phyloP scores from a whole-genome alignment of 768 basidiomycete genomes.

The Amanita inopinata region DNA sequence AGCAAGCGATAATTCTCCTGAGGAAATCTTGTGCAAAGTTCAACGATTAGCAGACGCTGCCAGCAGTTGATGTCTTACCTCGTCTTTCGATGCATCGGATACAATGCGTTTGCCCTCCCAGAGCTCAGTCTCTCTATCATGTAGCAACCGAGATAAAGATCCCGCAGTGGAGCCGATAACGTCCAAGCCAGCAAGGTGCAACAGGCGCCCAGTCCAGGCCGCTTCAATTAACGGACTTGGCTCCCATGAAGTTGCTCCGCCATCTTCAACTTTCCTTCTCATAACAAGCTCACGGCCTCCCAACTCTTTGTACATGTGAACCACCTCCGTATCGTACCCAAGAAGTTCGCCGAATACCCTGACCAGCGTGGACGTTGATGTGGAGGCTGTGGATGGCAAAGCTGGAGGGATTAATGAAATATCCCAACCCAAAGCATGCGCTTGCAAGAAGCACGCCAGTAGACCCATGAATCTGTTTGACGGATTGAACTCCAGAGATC shows the following conservation, averaged over 20 bases:
- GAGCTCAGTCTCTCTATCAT: slow-evolving; percentile 54
- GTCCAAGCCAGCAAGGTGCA: slow-evolving; percentile 53
- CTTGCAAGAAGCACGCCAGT: slow-evolving; percentile 49
- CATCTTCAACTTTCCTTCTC: slow-evolving; percentile 46
- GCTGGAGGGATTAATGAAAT: slow-evolving; percentile 53
- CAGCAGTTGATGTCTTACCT: slow-evolving; percentile 22
- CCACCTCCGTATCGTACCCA: slow-evolving; percentile 48
- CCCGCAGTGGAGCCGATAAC: slow-evolving; percentile 60
- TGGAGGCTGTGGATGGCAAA: slow-evolving; percentile 49
- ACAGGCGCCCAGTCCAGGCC: slow-evolving; percentile 44
- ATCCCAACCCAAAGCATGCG: slow-evolving; percentile 57
- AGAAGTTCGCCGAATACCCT: slow-evolving; percentile 43
- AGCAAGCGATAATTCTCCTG: slow-evolving; percentile 35
- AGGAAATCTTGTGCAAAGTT: slow-evolving; percentile 14
- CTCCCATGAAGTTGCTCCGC: slow-evolving; percentile 50
- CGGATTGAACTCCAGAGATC: slow-evolving; percentile 31
- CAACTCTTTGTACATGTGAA: slow-evolving; percentile 62
- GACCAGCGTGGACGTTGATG: slow-evolving; percentile 49
- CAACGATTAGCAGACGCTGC: background rate
- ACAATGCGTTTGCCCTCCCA: slow-evolving; percentile 59
- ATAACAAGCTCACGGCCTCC: slow-evolving; percentile 58
- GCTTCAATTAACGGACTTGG: slow-evolving; percentile 52
- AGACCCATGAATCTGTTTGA: slow-evolving; percentile 46
- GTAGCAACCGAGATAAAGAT: slow-evolving; percentile 45
- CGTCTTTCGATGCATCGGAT: slow-evolving; percentile 31